phyloP scores from a whole-genome alignment of 768 basidiomycete genomes.

The Xanthoconium stramineum region DNA sequence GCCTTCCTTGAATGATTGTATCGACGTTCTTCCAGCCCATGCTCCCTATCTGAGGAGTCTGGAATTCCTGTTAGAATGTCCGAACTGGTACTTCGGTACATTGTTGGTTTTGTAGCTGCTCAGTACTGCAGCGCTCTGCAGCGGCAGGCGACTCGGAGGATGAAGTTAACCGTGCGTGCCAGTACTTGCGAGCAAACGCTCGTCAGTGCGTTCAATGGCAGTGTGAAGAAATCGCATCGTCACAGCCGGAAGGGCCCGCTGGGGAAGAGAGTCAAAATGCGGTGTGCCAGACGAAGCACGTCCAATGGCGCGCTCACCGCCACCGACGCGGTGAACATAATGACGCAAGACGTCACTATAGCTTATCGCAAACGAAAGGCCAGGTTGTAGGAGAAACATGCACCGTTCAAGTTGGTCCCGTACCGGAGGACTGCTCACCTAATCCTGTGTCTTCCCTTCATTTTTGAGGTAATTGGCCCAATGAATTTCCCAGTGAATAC shows the following conservation, averaged over 20 bases:
- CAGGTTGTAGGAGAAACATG: slow-evolving; percentile 5
- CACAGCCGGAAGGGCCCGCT: slow-evolving; percentile 32
- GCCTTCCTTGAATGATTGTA: slow-evolving; percentile 57
- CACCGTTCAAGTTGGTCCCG: slow-evolving; percentile 16
- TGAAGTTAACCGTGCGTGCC: slow-evolving; percentile 31
- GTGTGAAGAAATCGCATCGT: slow-evolving; percentile 31
- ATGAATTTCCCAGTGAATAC: neutral
- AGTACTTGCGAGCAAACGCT: slow-evolving; percentile 20
- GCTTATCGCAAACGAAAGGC: slow-evolving; percentile 8
- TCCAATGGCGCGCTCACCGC: slow-evolving; percentile 29
- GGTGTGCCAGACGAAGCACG: slow-evolving; percentile 28
- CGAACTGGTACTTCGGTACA: slow-evolving; percentile 16
- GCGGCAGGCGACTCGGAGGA: slow-evolving; percentile 28
- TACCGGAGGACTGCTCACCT: slow-evolving; percentile 16
- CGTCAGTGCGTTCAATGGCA: slow-evolving; percentile 24
- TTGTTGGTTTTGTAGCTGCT: slow-evolving; percentile 35
- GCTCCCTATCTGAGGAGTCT: slow-evolving; percentile 18
- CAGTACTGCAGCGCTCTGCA: slow-evolving; percentile 18
- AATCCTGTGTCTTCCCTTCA: slow-evolving; percentile 24
- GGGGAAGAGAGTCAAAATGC: slow-evolving; percentile 24
- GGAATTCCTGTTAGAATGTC: slow-evolving; percentile 30
- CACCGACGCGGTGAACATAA: slow-evolving; percentile 28
- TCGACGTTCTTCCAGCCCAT: slow-evolving; percentile 66
- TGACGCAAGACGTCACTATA: slow-evolving; percentile 24
- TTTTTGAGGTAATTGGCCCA: neutral